phyloP scores from a whole-genome alignment of 2,329 filamentous ascomycete species.

The Botrytis porri region DNA sequence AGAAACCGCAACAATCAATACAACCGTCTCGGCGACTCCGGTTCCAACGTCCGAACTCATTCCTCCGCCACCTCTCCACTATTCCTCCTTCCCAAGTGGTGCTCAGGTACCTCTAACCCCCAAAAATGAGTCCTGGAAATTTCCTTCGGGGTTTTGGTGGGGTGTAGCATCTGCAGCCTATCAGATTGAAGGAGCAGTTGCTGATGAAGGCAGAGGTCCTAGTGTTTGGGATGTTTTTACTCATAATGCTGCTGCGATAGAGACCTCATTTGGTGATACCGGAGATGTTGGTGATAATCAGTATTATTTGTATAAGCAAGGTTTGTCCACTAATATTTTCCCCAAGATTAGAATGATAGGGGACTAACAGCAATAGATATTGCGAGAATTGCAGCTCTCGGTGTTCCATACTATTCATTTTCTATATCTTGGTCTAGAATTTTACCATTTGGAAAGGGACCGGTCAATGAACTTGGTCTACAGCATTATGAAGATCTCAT shows the following conservation, averaged over 20 bases:
- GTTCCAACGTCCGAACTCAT: slow-evolving; percentile 30
- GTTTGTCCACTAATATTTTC: slow-evolving; percentile 34
- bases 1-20: slow-evolving; percentile 28
- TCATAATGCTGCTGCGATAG: slow-evolving; percentile 25
- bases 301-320: slow-evolving; percentile 56
- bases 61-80: slow-evolving; percentile 30
- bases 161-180: slow-evolving; percentile 49
- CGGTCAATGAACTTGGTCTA: slow-evolving; percentile 50
- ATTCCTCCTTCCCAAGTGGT: slow-evolving; percentile 24
- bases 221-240: slow-evolving; percentile 43
- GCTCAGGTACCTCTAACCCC: slow-evolving; percentile 22
- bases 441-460: slow-evolving; percentile 49
- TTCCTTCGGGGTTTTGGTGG: slow-evolving; percentile 43
- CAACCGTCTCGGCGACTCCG: slow-evolving; percentile 31
- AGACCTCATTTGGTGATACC: slow-evolving; percentile 41
- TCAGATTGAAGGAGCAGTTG: slow-evolving; percentile 47
- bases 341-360: not conserved
- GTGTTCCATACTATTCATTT: slow-evolving; percentile 51
- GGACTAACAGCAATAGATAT: slow-evolving; percentile 42
- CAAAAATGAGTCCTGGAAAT: slow-evolving; percentile 33
- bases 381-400: slow-evolving; percentile 50
- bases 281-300: slow-evolving; percentile 41
- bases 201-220: slow-evolving; percentile 45
- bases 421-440: slow-evolving; percentile 53
- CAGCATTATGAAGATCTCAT: slow-evolving; percentile 54